A percentile compares a stretch with the other conserved stretches of the same genome.
Conservation (phyloP, 2,329 filamentous ascomycete species). For the Emergomyces pasteurianus region DNA sequence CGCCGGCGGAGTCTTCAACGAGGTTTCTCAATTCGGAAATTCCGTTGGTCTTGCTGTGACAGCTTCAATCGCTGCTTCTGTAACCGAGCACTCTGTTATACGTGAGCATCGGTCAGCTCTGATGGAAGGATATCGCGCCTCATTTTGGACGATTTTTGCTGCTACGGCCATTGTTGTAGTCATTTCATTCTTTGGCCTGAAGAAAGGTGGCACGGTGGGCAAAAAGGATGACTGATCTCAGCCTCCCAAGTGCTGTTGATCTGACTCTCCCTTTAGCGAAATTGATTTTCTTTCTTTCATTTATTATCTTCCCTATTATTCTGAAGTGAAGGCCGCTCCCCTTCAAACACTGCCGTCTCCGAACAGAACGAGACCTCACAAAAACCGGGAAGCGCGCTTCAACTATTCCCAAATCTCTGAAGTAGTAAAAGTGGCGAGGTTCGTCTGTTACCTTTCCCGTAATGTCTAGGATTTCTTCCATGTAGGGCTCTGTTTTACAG, state of each 20-base stretch:
- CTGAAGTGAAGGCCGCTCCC: neutral
- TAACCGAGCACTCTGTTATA: neutral
- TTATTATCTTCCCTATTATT: neutral
- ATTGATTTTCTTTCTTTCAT: neutral
- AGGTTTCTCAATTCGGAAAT: neutral
- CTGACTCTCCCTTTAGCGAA: neutral
- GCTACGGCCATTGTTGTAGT: neutral
- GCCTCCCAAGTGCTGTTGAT: neutral
- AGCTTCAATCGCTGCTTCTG: neutral
- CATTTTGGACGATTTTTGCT: neutral
- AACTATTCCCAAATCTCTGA: too few species aligned
- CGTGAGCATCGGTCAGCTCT: neutral
- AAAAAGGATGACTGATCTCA: neutral
- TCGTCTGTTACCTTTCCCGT: neutral
- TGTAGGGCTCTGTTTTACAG: too few species aligned
- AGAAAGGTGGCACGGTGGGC: neutral
- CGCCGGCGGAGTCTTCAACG: neutral
- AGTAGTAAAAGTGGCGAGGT: neutral
- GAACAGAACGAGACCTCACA: neutral
- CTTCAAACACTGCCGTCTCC: too few species aligned
- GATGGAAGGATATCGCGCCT: neutral
- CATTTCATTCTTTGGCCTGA: neutral
- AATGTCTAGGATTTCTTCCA: neutral
- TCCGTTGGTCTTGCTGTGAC: neutral
- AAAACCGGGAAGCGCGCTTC: neutral